These are phyloP conservation scores for Blastobotrys aristatus DNA, from an alignment of 1,139 yeast genomes.

Conservation along the genomic window DNA sequence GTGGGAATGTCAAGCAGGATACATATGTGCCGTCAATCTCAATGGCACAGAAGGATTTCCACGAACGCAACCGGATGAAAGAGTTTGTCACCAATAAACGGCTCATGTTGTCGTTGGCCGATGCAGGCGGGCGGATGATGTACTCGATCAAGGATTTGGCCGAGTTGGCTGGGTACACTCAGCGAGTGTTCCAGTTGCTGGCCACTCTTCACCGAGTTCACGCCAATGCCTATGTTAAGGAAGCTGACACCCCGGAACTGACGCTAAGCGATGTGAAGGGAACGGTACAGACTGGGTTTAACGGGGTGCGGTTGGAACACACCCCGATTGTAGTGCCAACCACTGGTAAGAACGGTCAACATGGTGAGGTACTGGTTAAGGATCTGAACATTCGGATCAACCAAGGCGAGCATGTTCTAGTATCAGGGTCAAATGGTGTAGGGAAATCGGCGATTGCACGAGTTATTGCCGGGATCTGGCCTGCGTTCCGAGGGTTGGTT, in stretches of 20 bases:
- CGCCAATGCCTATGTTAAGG: conserved; percentile 39
- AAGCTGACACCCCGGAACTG: conserved; percentile 17
- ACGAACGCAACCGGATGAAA: conserved; percentile 52
- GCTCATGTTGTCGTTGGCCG: conserved; percentile 84
- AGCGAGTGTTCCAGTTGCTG: conserved; percentile 71
- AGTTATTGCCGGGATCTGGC: conserved; percentile 88
- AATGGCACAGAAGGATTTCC: conserved; percentile 24
- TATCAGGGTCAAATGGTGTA: conserved; percentile 82
- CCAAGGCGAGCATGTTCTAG: conserved; percentile 66
- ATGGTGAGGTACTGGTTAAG: conserved; percentile 47
- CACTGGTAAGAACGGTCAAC: conserved; percentile 31
- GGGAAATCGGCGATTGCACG: conserved; percentile 89
- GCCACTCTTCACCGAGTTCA: conserved; percentile 79
- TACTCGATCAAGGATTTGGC: conserved; percentile 92
- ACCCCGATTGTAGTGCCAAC: conserved; percentile 78
- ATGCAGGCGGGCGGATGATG: conserved; percentile 96
- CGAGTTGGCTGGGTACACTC: conserved; percentile 85
- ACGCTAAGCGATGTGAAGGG: conserved; percentile 59
- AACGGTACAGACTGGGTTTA: conserved; percentile 72
- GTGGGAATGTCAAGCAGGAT: conserved; percentile 23
- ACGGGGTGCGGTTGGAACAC: conserved; percentile 77
- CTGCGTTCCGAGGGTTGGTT: conserved; percentile 73
- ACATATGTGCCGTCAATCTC: conserved; percentile 19
- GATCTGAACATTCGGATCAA: conserved; percentile 60
- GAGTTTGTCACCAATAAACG: conserved; percentile 88